Percentiles rank a stretch among this genome's conserved stretches.
Conservation (phyloP, 495 filamentous ascomycete genomes). For the Neurospora sp. region DNA sequence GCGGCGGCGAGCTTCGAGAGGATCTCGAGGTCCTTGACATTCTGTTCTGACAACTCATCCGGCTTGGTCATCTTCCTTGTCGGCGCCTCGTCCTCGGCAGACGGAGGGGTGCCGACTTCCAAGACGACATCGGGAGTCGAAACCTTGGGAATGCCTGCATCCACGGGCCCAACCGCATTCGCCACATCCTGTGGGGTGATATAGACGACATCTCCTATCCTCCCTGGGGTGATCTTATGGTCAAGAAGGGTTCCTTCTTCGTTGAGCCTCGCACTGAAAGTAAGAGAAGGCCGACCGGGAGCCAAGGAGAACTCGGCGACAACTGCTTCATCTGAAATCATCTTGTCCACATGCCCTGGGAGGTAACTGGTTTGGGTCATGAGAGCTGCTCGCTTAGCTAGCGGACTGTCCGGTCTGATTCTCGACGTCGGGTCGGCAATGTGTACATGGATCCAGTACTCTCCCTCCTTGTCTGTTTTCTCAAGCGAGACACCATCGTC, state of each 20-base stretch:
- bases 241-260: constrained; percentile 57
- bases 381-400: constrained; percentile 55
- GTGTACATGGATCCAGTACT: constrained; percentile 82
- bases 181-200: constrained; percentile 54
- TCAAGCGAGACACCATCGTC: constrained; percentile 87
- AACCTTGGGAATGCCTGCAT: neutral
- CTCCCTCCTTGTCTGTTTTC: constrained; percentile 39
- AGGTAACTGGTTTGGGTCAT: constrained; percentile 61
- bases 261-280: constrained; percentile 66
- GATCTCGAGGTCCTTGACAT: constrained; percentile 22
- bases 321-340: constrained; percentile 56
- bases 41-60: constrained; percentile 18
- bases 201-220: constrained; percentile 59
- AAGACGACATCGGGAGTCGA: neutral
- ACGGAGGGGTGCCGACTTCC: constrained; percentile 26
- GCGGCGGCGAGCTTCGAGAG: constrained; percentile 27
- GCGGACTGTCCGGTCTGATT: constrained; percentile 43
- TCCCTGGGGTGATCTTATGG: constrained; percentile 58
- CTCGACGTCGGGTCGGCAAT: constrained; percentile 92
- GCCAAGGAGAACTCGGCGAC: constrained; percentile 59
- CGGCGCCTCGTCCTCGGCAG: constrained; percentile 3
- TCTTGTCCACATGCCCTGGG: constrained; percentile 59
- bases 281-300: constrained; percentile 57
- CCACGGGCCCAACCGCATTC: constrained; percentile 33
- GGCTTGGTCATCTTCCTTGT: constrained; percentile 26